Conservation (phyloP, 352 stramenopile genomes). For the Poterioochromonas sp. region DNA sequence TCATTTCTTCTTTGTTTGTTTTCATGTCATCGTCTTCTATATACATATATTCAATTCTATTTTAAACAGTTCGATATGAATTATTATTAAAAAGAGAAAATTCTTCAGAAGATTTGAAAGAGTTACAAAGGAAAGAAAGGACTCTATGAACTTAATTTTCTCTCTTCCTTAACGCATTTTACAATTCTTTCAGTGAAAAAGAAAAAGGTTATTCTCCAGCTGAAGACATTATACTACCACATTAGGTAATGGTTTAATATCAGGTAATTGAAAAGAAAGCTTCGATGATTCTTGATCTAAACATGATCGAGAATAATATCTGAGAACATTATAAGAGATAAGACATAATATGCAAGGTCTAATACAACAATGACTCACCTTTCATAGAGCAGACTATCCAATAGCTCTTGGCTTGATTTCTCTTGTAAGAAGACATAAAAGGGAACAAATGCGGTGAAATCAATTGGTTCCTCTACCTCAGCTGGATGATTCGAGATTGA, state of each 20-base stretch:
- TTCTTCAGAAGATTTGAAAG: no score
- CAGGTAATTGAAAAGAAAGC: neutral
- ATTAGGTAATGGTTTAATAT: slow-evolving; percentile 1
- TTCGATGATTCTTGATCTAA: neutral
- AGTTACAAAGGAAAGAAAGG: no score
- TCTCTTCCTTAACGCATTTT: no score
- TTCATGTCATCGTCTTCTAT: no score
- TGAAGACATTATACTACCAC: neutral
- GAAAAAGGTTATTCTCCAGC: no score
- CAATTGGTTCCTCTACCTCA: neutral
- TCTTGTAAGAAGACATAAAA: neutral
- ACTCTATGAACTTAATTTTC: no score
- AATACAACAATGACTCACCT: neutral
- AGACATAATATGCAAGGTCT: neutral
- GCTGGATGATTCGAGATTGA: neutral
- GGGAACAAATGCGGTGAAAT: neutral
- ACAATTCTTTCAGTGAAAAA: no score
- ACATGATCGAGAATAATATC: neutral
- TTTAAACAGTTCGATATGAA: no score
- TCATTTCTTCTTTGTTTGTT: no score
- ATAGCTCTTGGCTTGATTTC: neutral
- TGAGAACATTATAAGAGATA: neutral
- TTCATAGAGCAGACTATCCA: neutral
- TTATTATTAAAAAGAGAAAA: no score
- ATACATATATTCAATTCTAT: no score